Evolutionary conservation across 2,329 filamentous ascomycete species (phyloP), one percentile per base, ranked within the genome.

Genomic region (Fusarium tjaetaba): DNA sequence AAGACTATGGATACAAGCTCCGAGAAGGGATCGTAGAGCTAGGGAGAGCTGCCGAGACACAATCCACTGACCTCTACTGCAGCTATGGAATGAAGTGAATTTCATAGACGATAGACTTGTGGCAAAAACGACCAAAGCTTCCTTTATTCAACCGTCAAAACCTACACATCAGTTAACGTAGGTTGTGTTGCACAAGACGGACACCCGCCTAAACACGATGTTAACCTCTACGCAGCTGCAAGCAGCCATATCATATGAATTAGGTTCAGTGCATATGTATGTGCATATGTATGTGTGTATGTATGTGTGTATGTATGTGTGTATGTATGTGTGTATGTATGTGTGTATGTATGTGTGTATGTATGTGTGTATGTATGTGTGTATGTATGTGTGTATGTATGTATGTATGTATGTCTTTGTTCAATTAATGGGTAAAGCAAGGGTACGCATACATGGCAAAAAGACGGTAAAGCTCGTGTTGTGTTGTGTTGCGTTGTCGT

Each of bases 401-500:
- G 51, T 58, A n/a, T n/a, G 41, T 42, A 42, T 69, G 43, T 52
- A 70, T 63, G 51, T 58, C 48, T 73, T 36, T 39, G 55, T 38
- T 48, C 18, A 18, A 18, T 42, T n/a, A 36, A 34, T 49, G 60
- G 51, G 48, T 15, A 11, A 30, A 59, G 61, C 70, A 71, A 73
- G 41, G 56, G 39, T 32, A 39, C 36, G 16, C 57, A 59, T 55
- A 43, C 51, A 36, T 42, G 38, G 28, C 30, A 57, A 70, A 73
- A 72, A 64, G 61, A 69, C 52, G 67, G 68, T 67, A 74, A 53
- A 59, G 58, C 46, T 57, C 34, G 46, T 70, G 59, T 46, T 26
- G 39, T 36, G 22, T 36, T 36, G 34, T 18, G 34, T 22, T 34
- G 39, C 42, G 22, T 18, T 34, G 68, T 34, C 67, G 41, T 57